Evolutionary conservation across 2,329 filamentous ascomycete genomes (phyloP), one percentile per base, ranked within the genome.

Genomic region (Ophiostoma triangulosporum): DNA sequence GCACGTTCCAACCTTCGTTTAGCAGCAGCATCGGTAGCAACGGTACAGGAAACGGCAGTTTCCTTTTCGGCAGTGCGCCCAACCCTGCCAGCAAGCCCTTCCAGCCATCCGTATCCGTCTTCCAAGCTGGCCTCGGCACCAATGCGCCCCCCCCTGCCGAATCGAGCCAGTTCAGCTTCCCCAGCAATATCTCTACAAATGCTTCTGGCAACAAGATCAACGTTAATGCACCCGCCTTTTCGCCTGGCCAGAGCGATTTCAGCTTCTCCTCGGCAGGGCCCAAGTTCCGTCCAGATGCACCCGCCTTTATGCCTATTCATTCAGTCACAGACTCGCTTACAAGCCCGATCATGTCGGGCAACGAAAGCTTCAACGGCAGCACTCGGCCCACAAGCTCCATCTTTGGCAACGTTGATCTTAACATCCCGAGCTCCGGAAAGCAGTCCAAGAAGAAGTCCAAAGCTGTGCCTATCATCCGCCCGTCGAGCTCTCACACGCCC

Each of bases 381-480:
- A 46, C 15, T 7, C 43, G 5, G 57, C 66, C 50, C 12, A 64
- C 65, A 1, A 69, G 69, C 57, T 75, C 77, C 51, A 86, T 89
- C 60, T 88, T 89, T 64, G 76, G 80, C 49, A 82, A 81, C 40
- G 83, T 90, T 59, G 77, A 80, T 57, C 69, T 86, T 31, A 77
- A 73, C 53, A 66, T 74, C 31, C 73, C 76, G 14, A 81, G 87
- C 22, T 75, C 81, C 50, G 69, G 79, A 27, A 85, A 85, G 62
- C 77, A 83, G 6, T 66, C 69, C 0, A 88, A 86, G 68, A 88
- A 86, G 68, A 81, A 80, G 60, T 87, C 83, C 4, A 96, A 93
- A 69, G 88, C 88, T 9, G 78, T 95, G 53, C 86, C 89, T 0
- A 94, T 95, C 57, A 69, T 91, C 9, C 75, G 75, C 36, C 86